Evolutionary conservation across 306 rosid species (phyloP).

Genomic region (Cucurbita moschata): DNA sequence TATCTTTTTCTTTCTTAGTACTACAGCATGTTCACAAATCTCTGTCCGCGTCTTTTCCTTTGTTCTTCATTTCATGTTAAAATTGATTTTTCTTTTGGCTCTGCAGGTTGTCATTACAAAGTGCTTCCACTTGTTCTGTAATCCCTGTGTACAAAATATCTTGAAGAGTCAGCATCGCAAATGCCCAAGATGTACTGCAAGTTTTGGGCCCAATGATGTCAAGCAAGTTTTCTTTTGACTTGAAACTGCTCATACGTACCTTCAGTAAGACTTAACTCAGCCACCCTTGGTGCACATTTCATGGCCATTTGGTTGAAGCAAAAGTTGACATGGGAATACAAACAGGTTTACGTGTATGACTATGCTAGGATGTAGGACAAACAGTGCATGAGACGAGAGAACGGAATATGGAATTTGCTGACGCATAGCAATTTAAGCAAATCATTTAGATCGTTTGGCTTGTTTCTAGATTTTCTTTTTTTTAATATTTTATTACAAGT

Average conservation of each 20-base stretch:
- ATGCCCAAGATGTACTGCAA: constrained; percentile 67
- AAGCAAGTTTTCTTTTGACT: constrained; percentile 72
- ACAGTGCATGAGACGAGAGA: neutral
- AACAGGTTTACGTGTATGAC: constrained; percentile 24
- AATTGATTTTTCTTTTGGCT: neutral
- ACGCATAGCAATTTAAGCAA: neutral
- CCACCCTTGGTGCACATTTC: constrained; percentile 5
- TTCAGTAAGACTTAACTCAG: neutral
- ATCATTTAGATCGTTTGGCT: constrained; percentile 7
- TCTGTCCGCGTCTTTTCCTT: neutral
- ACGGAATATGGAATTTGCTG: neutral
- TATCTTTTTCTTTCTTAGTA: too few species aligned
- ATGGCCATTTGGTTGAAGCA: constrained; percentile 14
- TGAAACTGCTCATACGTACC: constrained; percentile 6
- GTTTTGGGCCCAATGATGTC: constrained; percentile 91
- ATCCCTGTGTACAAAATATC: constrained; percentile 61
- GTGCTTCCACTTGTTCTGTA: constrained; percentile 97
- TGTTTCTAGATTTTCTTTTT: neutral
- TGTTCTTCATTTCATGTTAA: neutral
- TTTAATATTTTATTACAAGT: neutral
- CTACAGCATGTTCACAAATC: neutral
- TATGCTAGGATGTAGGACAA: constrained; percentile 17
- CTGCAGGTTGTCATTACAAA: constrained; percentile 92
- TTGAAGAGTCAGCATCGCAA: constrained; percentile 73
- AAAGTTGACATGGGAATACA: constrained; percentile 18